These are phyloP conservation scores for Candida nemodendra DNA, from an alignment of 805 yeast genomes.

Conservation along the genomic window DNA sequence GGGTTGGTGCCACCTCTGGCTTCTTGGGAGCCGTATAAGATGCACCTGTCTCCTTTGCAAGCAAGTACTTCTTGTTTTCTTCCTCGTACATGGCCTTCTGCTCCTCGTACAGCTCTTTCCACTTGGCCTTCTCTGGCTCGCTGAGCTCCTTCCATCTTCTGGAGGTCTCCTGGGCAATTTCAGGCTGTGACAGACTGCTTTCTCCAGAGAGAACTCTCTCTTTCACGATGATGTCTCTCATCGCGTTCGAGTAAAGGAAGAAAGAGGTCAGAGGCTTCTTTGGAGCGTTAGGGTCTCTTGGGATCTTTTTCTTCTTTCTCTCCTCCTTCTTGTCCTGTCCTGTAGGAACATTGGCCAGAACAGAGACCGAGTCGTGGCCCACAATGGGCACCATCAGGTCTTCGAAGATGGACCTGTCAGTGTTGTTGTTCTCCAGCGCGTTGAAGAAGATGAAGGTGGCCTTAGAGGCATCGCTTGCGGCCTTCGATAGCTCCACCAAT, in stretches of 20 bases:
- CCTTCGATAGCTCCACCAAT: constrained; percentile 76
- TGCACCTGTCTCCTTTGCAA: constrained; percentile 30
- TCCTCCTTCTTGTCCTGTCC: constrained; percentile 38
- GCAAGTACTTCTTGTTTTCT: constrained; percentile 30
- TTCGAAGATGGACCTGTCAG: constrained; percentile 27
- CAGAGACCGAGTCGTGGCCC: constrained; percentile 19
- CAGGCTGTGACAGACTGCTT: constrained; percentile 68
- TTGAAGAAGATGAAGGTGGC: constrained; percentile 79
- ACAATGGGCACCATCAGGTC: constrained; percentile 33
- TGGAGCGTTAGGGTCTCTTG: constrained; percentile 88
- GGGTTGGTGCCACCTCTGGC: constrained; percentile 24
- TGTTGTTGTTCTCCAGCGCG: constrained; percentile 45
- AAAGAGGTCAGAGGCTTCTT: constrained; percentile 90
- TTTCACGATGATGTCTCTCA: constrained; percentile 67
- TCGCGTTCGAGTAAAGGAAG: constrained; percentile 72
- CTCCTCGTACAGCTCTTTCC: constrained; percentile 60
- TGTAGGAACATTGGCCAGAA: constrained; percentile 22
- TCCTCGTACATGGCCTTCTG: constrained; percentile 39
- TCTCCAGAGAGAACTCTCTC: constrained; percentile 61
- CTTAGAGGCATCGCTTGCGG: constrained; percentile 81
- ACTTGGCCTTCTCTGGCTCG: constrained; percentile 66
- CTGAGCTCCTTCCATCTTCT: constrained; percentile 74
- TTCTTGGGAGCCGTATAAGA: constrained; percentile 29
- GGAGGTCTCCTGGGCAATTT: constrained; percentile 75
- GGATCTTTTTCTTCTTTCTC: constrained; percentile 51